Percentiles rank a stretch among this genome's conserved stretches.
These are phyloP conservation scores for Ophiostoma ips DNA, from an alignment of 2,329 filamentous ascomycete species.

Conservation along the genomic window DNA sequence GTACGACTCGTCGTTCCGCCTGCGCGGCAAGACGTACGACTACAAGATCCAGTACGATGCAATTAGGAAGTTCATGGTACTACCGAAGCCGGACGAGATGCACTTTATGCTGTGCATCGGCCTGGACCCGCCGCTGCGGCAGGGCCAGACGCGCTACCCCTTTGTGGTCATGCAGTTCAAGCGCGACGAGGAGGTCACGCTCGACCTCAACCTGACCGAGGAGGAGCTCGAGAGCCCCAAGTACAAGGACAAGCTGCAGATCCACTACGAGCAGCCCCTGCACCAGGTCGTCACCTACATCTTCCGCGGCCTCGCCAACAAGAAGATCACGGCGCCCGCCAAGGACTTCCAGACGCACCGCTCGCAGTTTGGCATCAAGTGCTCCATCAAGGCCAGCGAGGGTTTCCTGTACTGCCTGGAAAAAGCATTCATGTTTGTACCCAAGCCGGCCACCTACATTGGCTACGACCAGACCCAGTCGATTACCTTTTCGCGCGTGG, in stretches of 20 bases:
- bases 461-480: conserved; percentile 84
- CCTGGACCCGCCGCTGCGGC: conserved; percentile 83
- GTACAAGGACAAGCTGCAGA: conserved; percentile 79
- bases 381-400: conserved; percentile 99
- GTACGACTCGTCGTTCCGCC: conserved; percentile 93
- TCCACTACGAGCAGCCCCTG: conserved; percentile 86
- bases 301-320: conserved; percentile 85
- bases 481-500: conserved; percentile 90
- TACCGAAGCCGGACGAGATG: conserved; percentile 96
- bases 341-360: conserved; percentile 93
- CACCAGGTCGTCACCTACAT: conserved; percentile 91
- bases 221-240: conserved; percentile 60
- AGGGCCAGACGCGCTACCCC: conserved; percentile 94
- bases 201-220: conserved; percentile 92
- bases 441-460: conserved; percentile 95
- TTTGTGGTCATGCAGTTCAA: conserved; percentile 99
- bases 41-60: conserved; percentile 99
- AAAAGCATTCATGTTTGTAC: conserved; percentile 98
- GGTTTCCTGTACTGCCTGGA: conserved; percentile 94
- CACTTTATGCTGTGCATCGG: conserved; percentile 92
- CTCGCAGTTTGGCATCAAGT: conserved; percentile 90
- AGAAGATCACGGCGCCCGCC: conserved; percentile 86
- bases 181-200: conserved; percentile 89
- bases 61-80: conserved; percentile 97
- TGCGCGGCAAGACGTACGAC: conserved; percentile 98